phyloP scores from a whole-genome alignment of 495 filamentous ascomycete species.

The Penicillium parvum region DNA sequence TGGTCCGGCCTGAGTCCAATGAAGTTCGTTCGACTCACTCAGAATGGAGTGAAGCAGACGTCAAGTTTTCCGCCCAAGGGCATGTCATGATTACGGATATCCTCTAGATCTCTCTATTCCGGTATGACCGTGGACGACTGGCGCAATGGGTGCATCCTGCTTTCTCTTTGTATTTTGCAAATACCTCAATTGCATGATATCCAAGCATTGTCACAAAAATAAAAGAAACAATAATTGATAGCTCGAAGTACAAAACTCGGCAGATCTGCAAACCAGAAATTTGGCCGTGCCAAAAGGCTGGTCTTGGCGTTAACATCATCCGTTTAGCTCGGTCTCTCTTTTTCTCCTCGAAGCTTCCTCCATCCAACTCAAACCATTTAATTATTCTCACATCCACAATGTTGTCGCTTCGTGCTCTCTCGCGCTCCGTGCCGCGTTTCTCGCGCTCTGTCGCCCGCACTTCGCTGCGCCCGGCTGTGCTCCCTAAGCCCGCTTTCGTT shows the following conservation, averaged over 20 bases:
- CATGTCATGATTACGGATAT: conserved; percentile 37
- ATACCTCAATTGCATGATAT: too few species aligned
- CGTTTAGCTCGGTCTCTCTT: conserved; percentile 20
- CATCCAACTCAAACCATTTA: conserved; percentile 13
- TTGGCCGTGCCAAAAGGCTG: conserved; percentile 14
- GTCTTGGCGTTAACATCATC: conserved; percentile 43
- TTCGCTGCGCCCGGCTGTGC: conserved; percentile 42
- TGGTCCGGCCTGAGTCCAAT: conserved; percentile 57
- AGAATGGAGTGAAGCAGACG: conserved; percentile 48
- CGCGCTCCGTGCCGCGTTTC: conserved; percentile 67
- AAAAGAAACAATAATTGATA: too few species aligned
- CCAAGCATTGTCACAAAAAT: too few species aligned
- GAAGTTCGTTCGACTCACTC: conserved; percentile 59
- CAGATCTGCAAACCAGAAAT: conserved; percentile 15
- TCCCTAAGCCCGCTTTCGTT: conserved; percentile 41
- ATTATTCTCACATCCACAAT: conserved; percentile 49
- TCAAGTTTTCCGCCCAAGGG: conserved; percentile 70
- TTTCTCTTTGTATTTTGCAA: background rate
- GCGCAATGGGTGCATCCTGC: conserved; percentile 20
- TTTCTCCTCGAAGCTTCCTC: conserved; percentile 19
- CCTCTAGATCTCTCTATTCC: conserved; percentile 5
- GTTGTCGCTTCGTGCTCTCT: conserved; percentile 68
- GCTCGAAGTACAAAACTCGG: conserved; percentile 4
- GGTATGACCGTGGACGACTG: conserved; percentile 16
- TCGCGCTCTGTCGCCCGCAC: conserved; percentile 54